A percentile compares a stretch with the other conserved stretches of the same genome.
These are phyloP conservation scores for Cenchrus americanus DNA, from an alignment of 176 grass and related monocot species.

Conservation along the genomic window DNA sequence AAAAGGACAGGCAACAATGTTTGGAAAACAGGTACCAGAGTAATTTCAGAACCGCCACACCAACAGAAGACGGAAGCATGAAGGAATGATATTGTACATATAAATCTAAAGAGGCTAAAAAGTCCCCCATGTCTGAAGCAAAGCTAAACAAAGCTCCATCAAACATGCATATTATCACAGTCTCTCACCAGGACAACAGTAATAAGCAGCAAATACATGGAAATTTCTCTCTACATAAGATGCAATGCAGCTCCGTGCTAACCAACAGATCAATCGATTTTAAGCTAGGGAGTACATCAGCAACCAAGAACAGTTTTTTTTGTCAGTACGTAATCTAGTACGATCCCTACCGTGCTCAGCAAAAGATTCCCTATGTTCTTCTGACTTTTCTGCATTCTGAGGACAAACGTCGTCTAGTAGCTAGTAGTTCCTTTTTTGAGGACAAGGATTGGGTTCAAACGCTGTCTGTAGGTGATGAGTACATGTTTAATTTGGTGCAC, in stretches of 20 bases:
- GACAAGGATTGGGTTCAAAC: background rate
- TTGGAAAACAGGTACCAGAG: background rate
- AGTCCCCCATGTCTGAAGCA: too few relatives aligned
- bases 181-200: too few relatives aligned
- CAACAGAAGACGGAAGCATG: background rate
- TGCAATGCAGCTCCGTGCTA: too few relatives aligned
- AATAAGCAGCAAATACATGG: too few relatives aligned
- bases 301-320: background rate
- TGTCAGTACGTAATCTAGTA: too few relatives aligned
- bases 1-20: background rate
- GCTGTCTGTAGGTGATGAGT: background rate
- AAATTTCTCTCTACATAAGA: too few relatives aligned
- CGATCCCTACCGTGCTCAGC: background rate
- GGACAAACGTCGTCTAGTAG: background rate
- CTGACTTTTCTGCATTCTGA: constrained; percentile 1
- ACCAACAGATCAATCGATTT: too few relatives aligned
- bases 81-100: background rate
- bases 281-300: too few relatives aligned
- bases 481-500: background rate
- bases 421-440: background rate
- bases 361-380: constrained; percentile 7
- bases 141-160: too few relatives aligned
- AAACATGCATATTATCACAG: too few relatives aligned
- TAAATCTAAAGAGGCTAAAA: too few relatives aligned
- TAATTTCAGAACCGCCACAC: background rate